These are phyloP conservation scores for Clonostachys solani DNA, from an alignment of 2,329 filamentous ascomycete species.

Conservation along the genomic window DNA sequence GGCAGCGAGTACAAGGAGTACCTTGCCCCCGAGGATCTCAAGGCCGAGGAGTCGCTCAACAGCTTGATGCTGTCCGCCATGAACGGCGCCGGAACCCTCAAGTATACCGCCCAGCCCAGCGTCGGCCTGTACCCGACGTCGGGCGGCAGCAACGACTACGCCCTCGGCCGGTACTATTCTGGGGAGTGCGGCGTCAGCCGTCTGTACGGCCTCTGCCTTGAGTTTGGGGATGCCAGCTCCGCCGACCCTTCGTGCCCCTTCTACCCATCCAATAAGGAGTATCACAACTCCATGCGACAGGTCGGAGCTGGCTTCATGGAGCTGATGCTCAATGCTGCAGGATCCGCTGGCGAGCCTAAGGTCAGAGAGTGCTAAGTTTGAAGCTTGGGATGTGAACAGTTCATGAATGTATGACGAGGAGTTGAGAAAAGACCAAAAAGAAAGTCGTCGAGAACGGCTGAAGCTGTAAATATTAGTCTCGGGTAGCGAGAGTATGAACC, in stretches of 20 bases:
- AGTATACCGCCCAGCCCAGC: slow-evolving; percentile 30
- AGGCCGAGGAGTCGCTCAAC: slow-evolving; percentile 21
- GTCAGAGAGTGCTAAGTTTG: neutral
- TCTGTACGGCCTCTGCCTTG: slow-evolving; percentile 37
- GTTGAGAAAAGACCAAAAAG: too few relatives aligned
- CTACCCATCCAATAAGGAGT: slow-evolving; percentile 37
- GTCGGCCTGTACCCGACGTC: slow-evolving; percentile 39
- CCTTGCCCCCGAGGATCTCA: slow-evolving; percentile 28
- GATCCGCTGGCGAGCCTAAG: slow-evolving; percentile 1
- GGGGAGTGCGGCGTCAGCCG: slow-evolving; percentile 22
- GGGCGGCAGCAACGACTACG: slow-evolving; percentile 41
- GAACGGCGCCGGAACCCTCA: slow-evolving; percentile 26
- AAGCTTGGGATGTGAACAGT: too few relatives aligned
- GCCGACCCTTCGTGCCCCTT: slow-evolving; percentile 26
- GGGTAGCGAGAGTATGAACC: too few relatives aligned
- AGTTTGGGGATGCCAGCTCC: slow-evolving; percentile 32
- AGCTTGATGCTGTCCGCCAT: slow-evolving; percentile 30
- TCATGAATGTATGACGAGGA: too few relatives aligned
- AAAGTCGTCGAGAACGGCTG: too few relatives aligned
- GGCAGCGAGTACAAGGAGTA: slow-evolving; percentile 39
- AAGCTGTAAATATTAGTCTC: too few relatives aligned
- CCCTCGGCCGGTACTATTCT: slow-evolving; percentile 35
- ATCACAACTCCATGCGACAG: slow-evolving; percentile 37
- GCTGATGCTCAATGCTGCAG: slow-evolving; percentile 1
- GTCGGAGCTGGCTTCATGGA: slow-evolving; percentile 43